A percentile compares a stretch with the other conserved stretches of the same genome.
These are phyloP conservation scores for Spathaspora passalidarum DNA, from an alignment of 805 yeast species.

Conservation along the genomic window DNA sequence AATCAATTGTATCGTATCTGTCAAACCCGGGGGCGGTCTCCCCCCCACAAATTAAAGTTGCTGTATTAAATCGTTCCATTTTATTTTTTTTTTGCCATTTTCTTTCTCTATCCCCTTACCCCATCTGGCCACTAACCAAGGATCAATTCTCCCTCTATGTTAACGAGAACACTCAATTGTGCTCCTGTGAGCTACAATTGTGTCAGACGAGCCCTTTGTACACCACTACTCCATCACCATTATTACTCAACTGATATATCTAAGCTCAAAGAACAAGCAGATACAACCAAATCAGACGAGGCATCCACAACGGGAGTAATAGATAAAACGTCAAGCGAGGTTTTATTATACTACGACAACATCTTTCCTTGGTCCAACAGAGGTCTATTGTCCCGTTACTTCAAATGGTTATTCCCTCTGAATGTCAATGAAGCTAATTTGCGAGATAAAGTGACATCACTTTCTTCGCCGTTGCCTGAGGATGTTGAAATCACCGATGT, in stretches of 20 bases:
- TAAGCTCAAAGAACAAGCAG: constrained; percentile 30
- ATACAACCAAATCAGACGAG: constrained; percentile 22
- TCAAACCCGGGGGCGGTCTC: no score
- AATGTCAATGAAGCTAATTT: constrained; percentile 12
- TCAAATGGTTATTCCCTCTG: constrained; percentile 16
- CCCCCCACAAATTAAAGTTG: neutral
- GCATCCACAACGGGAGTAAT: constrained; percentile 41
- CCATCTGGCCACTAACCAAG: no score
- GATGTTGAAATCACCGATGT: constrained; percentile 50
- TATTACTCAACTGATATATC: constrained; percentile 26
- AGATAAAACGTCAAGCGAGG: constrained; percentile 28
- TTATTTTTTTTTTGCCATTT: neutral
- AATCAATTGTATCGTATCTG: no score
- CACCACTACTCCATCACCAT: neutral
- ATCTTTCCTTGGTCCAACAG: constrained; percentile 27
- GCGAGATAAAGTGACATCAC: constrained; percentile 15
- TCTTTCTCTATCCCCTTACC: neutral
- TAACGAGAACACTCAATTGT: neutral
- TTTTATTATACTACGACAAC: constrained; percentile 36
- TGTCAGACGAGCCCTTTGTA: neutral
- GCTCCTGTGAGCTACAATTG: neutral
- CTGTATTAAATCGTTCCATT: neutral
- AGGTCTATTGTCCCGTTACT: constrained; percentile 16
- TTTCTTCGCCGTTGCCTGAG: constrained; percentile 27
- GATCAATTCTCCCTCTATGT: no score